Evolutionary conservation across 768 basidiomycete genomes (phyloP).

Genomic region (Porphyrellus cyaneotinctus): DNA sequence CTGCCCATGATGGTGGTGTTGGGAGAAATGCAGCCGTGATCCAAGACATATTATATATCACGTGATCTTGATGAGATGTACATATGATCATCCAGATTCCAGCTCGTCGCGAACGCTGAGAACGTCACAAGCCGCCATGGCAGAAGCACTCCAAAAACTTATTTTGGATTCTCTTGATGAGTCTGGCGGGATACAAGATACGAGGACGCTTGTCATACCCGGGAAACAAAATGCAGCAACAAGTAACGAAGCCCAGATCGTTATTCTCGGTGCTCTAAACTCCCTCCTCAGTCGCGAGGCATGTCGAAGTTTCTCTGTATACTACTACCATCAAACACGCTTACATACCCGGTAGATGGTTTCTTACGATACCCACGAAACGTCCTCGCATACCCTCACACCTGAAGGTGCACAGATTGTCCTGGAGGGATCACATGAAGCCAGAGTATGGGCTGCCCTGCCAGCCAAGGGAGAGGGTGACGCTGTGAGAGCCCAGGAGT

Average conservation of each 20-base stretch:
- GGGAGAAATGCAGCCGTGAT: too few species aligned
- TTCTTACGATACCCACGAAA: slow-evolving; percentile 72
- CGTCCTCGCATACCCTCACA: slow-evolving; percentile 68
- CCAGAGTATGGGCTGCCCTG: slow-evolving; percentile 85
- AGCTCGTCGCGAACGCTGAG: background rate
- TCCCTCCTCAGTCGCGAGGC: slow-evolving; percentile 85
- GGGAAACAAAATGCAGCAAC: slow-evolving; percentile 54
- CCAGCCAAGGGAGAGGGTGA: slow-evolving; percentile 65
- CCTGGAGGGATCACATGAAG: slow-evolving; percentile 87
- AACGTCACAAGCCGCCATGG: slow-evolving; percentile 39
- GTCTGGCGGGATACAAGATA: slow-evolving; percentile 56
- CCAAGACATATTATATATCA: too few species aligned
- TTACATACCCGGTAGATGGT: slow-evolving; percentile 62
- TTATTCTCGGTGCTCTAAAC: slow-evolving; percentile 87
- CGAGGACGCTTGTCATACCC: slow-evolving; percentile 63
- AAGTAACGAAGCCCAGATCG: slow-evolving; percentile 75
- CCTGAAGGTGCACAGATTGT: slow-evolving; percentile 80
- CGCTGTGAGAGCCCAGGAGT: slow-evolving; percentile 60
- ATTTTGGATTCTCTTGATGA: slow-evolving; percentile 69
- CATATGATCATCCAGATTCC: too few species aligned
- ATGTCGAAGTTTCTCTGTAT: slow-evolving; percentile 23
- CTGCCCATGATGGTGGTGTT: slow-evolving; percentile 14
- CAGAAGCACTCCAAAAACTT: slow-evolving; percentile 76
- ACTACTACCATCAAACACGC: slow-evolving; percentile 4
- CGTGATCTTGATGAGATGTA: slow-evolving; percentile 22